phyloP scores from a whole-genome alignment of 768 basidiomycete species.

The Mycena belliarum region DNA sequence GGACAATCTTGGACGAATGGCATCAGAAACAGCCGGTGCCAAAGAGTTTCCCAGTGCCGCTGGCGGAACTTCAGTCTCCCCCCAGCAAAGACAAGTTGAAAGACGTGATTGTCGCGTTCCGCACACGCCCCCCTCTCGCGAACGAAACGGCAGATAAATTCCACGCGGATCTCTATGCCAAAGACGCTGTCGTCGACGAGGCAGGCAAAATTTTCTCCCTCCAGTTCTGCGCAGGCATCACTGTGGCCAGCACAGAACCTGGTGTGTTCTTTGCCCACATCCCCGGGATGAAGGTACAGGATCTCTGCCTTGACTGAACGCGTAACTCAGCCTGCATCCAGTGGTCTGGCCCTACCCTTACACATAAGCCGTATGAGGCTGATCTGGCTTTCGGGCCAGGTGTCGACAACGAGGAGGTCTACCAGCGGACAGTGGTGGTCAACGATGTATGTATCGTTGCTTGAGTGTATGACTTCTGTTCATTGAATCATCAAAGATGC shows the following conservation, averaged over 20 bases:
- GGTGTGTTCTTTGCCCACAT: constrained; percentile 35
- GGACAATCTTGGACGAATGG: constrained; percentile 31
- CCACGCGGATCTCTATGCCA: constrained; percentile 18
- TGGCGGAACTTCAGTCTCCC: constrained; percentile 12
- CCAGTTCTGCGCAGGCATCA: constrained; percentile 33
- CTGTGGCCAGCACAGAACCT: constrained; percentile 30
- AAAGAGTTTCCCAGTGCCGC: constrained; percentile 22
- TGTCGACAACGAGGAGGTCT: constrained; percentile 34
- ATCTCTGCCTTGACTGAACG: not conserved
- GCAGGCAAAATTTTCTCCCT: constrained; percentile 6
- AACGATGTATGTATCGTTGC: constrained; percentile 27
- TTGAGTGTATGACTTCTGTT: not conserved
- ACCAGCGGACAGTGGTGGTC: constrained; percentile 32
- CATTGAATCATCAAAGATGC: constrained; percentile 20
- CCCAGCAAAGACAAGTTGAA: constrained; percentile 22
- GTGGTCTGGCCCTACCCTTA: constrained; percentile 37
- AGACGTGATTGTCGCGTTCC: constrained; percentile 37
- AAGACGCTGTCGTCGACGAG: constrained; percentile 5
- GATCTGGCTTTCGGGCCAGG: constrained; percentile 36
- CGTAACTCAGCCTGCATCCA: constrained; percentile 10
- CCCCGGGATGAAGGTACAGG: constrained; percentile 33
- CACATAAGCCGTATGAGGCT: constrained; percentile 34
- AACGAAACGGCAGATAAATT: constrained; percentile 32
- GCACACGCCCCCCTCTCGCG: constrained; percentile 35
- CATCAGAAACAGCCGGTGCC: constrained; percentile 20